Evolutionary conservation across 306 rosid genomes (phyloP).

Genomic region (Vigna angularis): DNA sequence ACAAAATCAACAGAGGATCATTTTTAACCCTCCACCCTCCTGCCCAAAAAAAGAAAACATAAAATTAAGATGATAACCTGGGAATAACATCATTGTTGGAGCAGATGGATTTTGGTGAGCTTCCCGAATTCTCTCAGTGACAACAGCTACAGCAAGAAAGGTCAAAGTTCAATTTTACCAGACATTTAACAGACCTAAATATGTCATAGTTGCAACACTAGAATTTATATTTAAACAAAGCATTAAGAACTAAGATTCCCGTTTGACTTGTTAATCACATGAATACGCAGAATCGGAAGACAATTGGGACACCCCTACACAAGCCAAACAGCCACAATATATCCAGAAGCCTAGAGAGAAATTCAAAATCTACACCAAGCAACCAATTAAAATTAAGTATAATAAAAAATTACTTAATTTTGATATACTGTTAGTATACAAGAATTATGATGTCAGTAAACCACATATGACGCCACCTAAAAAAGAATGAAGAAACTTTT

Average conservation of each 20-base stretch:
- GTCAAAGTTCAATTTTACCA: slow-evolving; percentile 33
- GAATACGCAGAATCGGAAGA: background rate
- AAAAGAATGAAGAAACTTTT: background rate
- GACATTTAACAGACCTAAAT: slow-evolving; percentile 17
- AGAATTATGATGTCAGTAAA: background rate
- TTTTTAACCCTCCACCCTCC: background rate
- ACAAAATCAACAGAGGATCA: slow-evolving; percentile 16
- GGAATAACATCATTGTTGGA: slow-evolving; percentile 91
- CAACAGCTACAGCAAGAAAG: slow-evolving; percentile 62
- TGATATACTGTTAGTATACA: background rate
- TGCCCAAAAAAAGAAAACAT: background rate
- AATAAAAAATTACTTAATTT: background rate
- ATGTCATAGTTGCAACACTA: slow-evolving; percentile 6
- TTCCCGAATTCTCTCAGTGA: slow-evolving; percentile 82
- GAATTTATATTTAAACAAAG: slow-evolving; percentile 33
- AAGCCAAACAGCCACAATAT: slow-evolving; percentile 18
- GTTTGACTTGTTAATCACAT: slow-evolving; percentile 13
- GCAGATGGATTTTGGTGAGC: slow-evolving; percentile 69
- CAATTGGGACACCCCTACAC: slow-evolving; percentile 13
- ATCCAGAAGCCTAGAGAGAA: slow-evolving; percentile 14
- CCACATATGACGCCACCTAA: background rate
- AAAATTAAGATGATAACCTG: slow-evolving; percentile 63
- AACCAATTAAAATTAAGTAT: background rate
- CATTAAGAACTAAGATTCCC: slow-evolving; percentile 17
- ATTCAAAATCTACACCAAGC: background rate